Percentiles rank a stretch among this genome's conserved stretches.
Conservation (phyloP, 257 asterid genomes). For the Fraxinus anomala region DNA sequence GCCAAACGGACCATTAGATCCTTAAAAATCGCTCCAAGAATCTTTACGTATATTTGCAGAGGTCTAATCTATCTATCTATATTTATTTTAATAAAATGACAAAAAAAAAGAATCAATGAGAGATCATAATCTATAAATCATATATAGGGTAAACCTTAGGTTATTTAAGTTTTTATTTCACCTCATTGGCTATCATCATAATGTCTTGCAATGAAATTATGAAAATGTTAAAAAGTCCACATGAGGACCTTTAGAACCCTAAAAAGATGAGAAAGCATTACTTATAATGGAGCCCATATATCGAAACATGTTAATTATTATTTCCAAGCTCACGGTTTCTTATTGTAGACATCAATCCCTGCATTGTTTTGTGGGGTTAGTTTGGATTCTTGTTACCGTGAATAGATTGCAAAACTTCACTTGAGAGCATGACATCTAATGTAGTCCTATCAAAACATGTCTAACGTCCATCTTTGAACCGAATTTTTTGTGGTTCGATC, state of each 20-base stretch:
- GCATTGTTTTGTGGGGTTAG: neutral
- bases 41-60: neutral
- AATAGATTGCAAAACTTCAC: neutral
- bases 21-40: neutral
- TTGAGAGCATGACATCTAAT: neutral
- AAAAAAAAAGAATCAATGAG: too few relatives aligned
- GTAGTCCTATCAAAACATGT: neutral
- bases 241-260: neutral
- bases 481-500: too few relatives aligned
- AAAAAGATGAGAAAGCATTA: constrained; percentile 5
- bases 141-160: neutral
- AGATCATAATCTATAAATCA: neutral
- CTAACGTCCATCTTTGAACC: neutral
- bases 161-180: neutral
- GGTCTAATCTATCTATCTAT: neutral
- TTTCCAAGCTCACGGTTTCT: neutral
- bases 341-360: neutral
- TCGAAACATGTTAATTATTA: neutral
- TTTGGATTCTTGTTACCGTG: neutral
- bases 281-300: neutral
- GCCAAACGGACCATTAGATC: too few relatives aligned
- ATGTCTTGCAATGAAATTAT: neutral
- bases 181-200: neutral
- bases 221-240: constrained; percentile 1
- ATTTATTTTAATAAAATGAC: neutral